Evolutionary conservation across 148 eudicot genomes (phyloP), one percentile per base, ranked within the genome.

Genomic region (Polygonum aviculare): DNA sequence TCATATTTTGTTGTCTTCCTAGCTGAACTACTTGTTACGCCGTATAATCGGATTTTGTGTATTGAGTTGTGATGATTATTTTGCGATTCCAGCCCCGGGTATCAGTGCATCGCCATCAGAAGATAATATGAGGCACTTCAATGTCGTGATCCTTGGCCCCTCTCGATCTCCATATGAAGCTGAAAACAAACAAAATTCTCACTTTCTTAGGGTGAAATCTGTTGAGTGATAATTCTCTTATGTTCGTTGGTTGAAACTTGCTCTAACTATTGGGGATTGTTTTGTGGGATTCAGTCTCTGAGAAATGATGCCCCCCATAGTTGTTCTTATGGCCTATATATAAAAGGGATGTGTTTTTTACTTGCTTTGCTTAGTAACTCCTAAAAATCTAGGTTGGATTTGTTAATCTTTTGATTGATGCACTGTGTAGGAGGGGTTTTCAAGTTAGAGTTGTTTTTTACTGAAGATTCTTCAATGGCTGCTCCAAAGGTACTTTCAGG

Each of bases 91-190:
- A 94, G 98, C 97, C 39, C 98, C 98, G 0, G 98, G 98, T 69
- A 94, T 94, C 78, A 94, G 97, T 88, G 98, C 97, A 7, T 94
- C 98, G 7, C 98, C 98, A 21, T 94, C 97, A 7, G 98, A 94
- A 72, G 97, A 94, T 10, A 94, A 94, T 78, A 91, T 91, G 97
- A 91, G 97, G 16, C 92, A 94, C 79, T 94, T 94, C 48, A 93
- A 91, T 82, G 98, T 94, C 38, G 91, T 94, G 98, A 90, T 94
- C 78, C 98, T 94, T 75, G 98, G 98, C 39, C 98, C 98, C 75
- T 78, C 96, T 11, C 98, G 92, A 79, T 94, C 98, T 82, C 98
- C 98, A 59, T 94, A 94, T 82, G 98, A 94, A 94, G 98, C 95
- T 65, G 51, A 7, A 31, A 31, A 19, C 50, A 18, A 54, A 38